These are phyloP conservation scores for Colletotrichum salicis DNA, from an alignment of 2,329 filamentous ascomycete genomes.

Conservation along the genomic window DNA sequence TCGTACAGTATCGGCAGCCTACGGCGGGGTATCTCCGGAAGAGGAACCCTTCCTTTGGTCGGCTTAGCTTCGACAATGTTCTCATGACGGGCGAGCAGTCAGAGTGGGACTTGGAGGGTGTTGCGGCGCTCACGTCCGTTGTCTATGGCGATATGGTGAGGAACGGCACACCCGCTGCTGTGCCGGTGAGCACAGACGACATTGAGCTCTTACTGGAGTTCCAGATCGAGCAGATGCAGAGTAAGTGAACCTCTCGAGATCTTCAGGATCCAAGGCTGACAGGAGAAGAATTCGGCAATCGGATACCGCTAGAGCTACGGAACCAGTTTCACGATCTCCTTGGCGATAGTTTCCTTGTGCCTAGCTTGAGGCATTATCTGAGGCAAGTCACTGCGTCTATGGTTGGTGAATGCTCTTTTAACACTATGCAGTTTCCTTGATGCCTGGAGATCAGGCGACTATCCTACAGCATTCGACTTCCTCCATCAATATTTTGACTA, in stretches of 20 bases:
- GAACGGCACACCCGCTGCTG: conserved; percentile 50
- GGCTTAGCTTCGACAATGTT: conserved; percentile 69
- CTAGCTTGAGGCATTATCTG: conserved; percentile 81
- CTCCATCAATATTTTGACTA: conserved; percentile 97
- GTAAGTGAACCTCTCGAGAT: conserved; percentile 52
- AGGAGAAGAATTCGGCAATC: conserved; percentile 73
- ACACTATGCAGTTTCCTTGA: conserved; percentile 77
- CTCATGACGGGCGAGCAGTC: conserved; percentile 59
- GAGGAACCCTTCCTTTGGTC: conserved; percentile 68
- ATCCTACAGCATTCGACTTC: conserved; percentile 87
- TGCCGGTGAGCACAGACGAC: conserved; percentile 78
- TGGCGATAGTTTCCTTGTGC: conserved; percentile 72
- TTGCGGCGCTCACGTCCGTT: conserved; percentile 57
- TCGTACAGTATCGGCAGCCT: conserved; percentile 82
- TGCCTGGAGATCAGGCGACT: conserved; percentile 90
- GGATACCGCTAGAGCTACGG: conserved; percentile 80
- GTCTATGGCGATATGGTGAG: conserved; percentile 64
- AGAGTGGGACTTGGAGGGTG: conserved; percentile 58
- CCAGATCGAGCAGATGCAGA: conserved; percentile 88
- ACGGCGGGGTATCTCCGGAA: conserved; percentile 74
- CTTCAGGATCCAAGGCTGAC: background rate
- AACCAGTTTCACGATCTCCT: conserved; percentile 77
- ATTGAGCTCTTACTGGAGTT: conserved; percentile 85
- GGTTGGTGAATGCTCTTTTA: conserved; percentile 20
- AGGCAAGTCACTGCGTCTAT: conserved; percentile 57